phyloP scores from a whole-genome alignment of 805 yeast genomes.

The Candida mattraensis region DNA sequence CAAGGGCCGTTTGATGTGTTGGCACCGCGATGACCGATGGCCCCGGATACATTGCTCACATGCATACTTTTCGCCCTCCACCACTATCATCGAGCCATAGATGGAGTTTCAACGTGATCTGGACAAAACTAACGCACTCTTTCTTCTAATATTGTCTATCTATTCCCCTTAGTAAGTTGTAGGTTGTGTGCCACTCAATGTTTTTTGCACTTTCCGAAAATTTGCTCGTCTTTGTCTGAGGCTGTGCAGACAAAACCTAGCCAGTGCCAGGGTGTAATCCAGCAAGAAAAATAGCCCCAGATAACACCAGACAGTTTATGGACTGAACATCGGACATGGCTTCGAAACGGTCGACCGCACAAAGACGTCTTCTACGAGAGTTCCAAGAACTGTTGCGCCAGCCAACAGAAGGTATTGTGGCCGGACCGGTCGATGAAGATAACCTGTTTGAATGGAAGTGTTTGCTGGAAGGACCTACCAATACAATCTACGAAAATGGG shows the following conservation, averaged over 20 bases:
- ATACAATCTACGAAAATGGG: constrained; percentile 56
- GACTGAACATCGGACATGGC: constrained; percentile 15
- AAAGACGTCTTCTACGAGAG: constrained; percentile 82
- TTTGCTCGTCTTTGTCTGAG: constrained; percentile 17
- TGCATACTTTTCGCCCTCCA: constrained; percentile 77
- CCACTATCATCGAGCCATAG: constrained; percentile 58
- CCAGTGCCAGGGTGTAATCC: too few species aligned
- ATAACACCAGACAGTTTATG: background rate
- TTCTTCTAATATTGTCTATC: constrained; percentile 1
- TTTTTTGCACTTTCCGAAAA: constrained; percentile 2
- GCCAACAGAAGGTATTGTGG: constrained; percentile 93
- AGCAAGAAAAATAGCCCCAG: too few species aligned
- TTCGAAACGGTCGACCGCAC: constrained; percentile 52
- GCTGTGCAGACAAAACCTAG: constrained; percentile 6
- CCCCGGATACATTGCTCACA: constrained; percentile 90
- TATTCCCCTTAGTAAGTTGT: too few species aligned
- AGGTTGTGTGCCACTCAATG: too few species aligned
- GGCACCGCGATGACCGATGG: constrained; percentile 85
- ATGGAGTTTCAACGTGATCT: background rate
- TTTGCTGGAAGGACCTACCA: constrained; percentile 50
- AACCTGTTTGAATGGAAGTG: constrained; percentile 57
- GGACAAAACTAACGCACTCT: background rate
- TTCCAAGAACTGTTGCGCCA: constrained; percentile 82
- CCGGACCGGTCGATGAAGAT: constrained; percentile 77
- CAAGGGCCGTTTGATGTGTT: constrained; percentile 75